A percentile compares a stretch with the other conserved stretches of the same genome.
Conservation (phyloP, 768 basidiomycete species). For the Porpolomopsis calyptriformis region DNA sequence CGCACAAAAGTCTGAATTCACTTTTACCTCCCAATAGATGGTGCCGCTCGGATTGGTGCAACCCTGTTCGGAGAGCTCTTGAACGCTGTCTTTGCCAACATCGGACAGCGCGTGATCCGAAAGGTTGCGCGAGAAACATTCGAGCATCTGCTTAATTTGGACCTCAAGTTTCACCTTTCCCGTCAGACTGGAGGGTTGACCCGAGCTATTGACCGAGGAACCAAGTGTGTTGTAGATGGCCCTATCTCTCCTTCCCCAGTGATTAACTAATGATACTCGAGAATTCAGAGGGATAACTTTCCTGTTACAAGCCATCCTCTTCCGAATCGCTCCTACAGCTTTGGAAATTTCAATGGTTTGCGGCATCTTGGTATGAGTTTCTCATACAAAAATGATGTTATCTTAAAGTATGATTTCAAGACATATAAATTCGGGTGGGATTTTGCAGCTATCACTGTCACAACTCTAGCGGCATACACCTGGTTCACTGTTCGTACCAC, state of each 20-base stretch:
- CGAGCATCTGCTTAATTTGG: constrained; percentile 81
- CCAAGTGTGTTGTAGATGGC: constrained; percentile 69
- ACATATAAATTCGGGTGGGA: constrained; percentile 98
- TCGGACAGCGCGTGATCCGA: constrained; percentile 89
- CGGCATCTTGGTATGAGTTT: constrained; percentile 72
- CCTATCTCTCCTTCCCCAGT: background rate
- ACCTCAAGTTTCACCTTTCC: constrained; percentile 85
- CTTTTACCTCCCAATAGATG: constrained; percentile 44
- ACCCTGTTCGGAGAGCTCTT: constrained; percentile 85
- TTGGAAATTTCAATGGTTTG: constrained; percentile 95
- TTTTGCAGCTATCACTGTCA: constrained; percentile 82
- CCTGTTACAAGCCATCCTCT: constrained; percentile 83
- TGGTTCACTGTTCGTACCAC: constrained; percentile 98
- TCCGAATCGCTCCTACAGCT: constrained; percentile 92
- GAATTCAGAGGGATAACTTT: constrained; percentile 86
- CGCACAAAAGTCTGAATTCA: background rate
- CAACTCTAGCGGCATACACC: constrained; percentile 82
- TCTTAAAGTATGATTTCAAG: constrained; percentile 28
- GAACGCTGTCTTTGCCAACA: constrained; percentile 93
- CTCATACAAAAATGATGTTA: background rate
- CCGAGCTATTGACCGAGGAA: constrained; percentile 92
- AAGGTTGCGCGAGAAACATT: constrained; percentile 95
- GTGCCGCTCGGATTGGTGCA: constrained; percentile 79
- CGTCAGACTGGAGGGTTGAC: constrained; percentile 94
- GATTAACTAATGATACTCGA: background rate